phyloP scores from a whole-genome alignment of 345 rosid species.

The Balakata baccata region DNA sequence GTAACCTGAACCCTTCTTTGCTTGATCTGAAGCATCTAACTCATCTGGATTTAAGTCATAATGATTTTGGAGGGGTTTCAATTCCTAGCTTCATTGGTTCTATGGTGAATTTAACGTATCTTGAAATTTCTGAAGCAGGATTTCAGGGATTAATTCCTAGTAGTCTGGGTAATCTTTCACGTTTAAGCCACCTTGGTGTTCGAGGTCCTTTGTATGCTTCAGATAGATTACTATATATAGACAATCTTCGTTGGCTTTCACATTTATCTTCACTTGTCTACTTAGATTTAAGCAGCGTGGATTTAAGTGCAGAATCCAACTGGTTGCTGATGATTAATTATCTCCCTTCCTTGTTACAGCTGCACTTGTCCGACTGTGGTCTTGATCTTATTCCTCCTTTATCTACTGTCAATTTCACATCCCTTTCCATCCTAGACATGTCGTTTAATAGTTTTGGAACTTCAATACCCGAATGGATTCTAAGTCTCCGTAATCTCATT shows the following conservation, averaged over 20 bases:
- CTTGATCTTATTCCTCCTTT: neutral
- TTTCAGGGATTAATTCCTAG: conserved; percentile 23
- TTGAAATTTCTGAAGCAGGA: conserved; percentile 21
- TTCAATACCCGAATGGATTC: neutral
- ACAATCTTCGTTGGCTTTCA: conserved; percentile 29
- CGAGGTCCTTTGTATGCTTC: neutral
- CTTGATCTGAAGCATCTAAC: conserved; percentile 20
- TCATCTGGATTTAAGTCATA: conserved; percentile 25
- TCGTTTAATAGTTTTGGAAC: conserved; percentile 1
- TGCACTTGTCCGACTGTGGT: conserved; percentile 13
- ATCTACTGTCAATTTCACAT: conserved; percentile 15
- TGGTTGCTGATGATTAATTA: conserved; percentile 8
- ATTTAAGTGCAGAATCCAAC: conserved; percentile 16
- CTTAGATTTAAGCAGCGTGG: conserved; percentile 19
- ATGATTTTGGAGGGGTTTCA: conserved; percentile 9
- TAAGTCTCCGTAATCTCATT: neutral
- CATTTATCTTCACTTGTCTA: conserved; percentile 13
- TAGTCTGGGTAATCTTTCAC: conserved; percentile 31
- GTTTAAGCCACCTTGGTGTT: conserved; percentile 19
- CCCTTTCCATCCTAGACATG: conserved; percentile 27
- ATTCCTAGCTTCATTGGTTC: conserved; percentile 20
- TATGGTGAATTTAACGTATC: conserved; percentile 12
- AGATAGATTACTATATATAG: neutral
- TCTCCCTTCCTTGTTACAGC: conserved; percentile 20
- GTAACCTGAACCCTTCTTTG: conserved; percentile 21